These are phyloP conservation scores for Dactylorhiza incarnata DNA, from an alignment of 106 monocot species.

Conservation along the genomic window DNA sequence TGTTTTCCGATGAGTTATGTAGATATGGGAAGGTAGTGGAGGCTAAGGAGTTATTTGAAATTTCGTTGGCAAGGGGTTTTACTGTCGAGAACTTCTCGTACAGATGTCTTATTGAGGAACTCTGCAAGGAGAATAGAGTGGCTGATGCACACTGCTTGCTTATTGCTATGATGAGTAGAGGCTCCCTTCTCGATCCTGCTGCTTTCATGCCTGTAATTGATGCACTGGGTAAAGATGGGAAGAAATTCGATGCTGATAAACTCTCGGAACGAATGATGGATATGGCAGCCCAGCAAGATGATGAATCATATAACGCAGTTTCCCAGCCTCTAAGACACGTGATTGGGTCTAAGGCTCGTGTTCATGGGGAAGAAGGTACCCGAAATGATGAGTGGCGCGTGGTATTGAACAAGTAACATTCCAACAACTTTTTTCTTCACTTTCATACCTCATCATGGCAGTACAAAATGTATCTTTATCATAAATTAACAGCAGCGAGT, in stretches of 20 bases:
- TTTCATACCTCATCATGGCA: background rate
- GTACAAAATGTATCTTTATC: background rate
- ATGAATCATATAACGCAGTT: conserved; percentile 13
- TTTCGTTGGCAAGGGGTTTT: conserved; percentile 42
- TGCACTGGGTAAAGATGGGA: conserved; percentile 48
- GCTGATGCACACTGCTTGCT: conserved; percentile 51
- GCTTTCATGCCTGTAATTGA: conserved; percentile 80
- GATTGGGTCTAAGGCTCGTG: conserved; percentile 1
- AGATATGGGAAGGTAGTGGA: conserved; percentile 43
- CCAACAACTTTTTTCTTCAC: background rate
- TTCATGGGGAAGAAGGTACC: conserved; percentile 15
- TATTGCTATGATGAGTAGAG: conserved; percentile 39
- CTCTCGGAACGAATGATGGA: conserved; percentile 79
- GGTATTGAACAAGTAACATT: conserved; percentile 56
- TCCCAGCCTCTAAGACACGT: conserved; percentile 11
- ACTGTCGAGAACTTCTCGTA: conserved; percentile 50
- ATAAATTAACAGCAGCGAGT: background rate
- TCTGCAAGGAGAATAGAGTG: conserved; percentile 61
- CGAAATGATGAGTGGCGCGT: conserved; percentile 49
- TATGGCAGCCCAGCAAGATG: conserved; percentile 43
- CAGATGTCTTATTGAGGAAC: conserved; percentile 46
- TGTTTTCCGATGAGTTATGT: conserved; percentile 64
- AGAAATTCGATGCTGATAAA: conserved; percentile 60
- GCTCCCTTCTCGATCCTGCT: conserved; percentile 67
- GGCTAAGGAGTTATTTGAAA: conserved; percentile 47